Percentiles rank a stretch among this genome's conserved stretches.
These are phyloP conservation scores for Ascocoryne sarcoides DNA, from an alignment of 2,329 filamentous ascomycete species.

Conservation along the genomic window DNA sequence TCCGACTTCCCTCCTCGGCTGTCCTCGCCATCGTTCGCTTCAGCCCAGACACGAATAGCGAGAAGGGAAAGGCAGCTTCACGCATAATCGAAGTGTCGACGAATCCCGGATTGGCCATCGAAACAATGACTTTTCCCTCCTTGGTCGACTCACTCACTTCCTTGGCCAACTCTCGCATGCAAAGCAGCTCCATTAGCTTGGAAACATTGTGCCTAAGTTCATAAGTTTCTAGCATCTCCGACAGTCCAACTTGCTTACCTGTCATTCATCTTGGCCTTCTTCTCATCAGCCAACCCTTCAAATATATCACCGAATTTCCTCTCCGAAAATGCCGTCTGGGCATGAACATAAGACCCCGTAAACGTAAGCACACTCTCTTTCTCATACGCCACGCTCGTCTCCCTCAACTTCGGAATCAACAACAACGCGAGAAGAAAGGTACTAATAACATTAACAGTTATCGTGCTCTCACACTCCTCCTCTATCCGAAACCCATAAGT, in stretches of 20 bases:
- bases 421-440: slow-evolving; percentile 21
- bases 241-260: slow-evolving; percentile 6
- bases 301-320: slow-evolving; percentile 7
- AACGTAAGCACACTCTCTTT: slow-evolving; percentile 6
- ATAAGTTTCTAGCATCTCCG: not conserved
- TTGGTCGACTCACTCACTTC: slow-evolving; percentile 9
- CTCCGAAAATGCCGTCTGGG: slow-evolving; percentile 7
- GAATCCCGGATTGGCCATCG: slow-evolving; percentile 26
- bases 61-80: slow-evolving; percentile 5
- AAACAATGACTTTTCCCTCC: slow-evolving; percentile 16
- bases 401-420: slow-evolving; percentile 20
- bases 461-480: slow-evolving; percentile 9
- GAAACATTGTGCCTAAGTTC: slow-evolving; percentile 23
- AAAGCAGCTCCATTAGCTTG: slow-evolving; percentile 24
- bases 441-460: slow-evolving; percentile 16
- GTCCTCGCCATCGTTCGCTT: slow-evolving; percentile 19
- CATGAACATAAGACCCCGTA: slow-evolving; percentile 10
- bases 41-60: not conserved
- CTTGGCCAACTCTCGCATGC: slow-evolving; percentile 20
- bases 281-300: slow-evolving; percentile 15
- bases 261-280: slow-evolving; percentile 11
- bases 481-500: slow-evolving; percentile 3
- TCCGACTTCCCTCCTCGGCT: slow-evolving; percentile 27
- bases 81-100: slow-evolving; percentile 23
- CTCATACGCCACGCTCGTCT: slow-evolving; percentile 12